Conservation (phyloP, 2,329 filamentous ascomycete genomes). For the Neoscytalidium dimidiatum region DNA sequence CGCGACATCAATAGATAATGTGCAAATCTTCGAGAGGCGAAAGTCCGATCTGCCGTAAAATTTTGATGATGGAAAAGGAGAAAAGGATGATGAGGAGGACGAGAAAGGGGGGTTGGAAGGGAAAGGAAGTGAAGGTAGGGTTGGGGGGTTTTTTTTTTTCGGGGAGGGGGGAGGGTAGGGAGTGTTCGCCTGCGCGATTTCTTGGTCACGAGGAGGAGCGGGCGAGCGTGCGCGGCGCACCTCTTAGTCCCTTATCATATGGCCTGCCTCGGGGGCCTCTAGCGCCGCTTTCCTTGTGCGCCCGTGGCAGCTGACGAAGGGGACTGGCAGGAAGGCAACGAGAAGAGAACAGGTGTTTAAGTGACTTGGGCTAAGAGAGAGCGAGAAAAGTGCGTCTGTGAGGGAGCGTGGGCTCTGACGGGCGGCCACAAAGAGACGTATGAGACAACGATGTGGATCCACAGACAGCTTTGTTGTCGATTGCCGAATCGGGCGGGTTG, state of each 20-base stretch:
- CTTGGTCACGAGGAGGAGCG: slow-evolving; percentile 10
- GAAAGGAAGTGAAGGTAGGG: not conserved
- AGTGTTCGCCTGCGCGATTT: slow-evolving; percentile 1
- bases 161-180: too few relatives aligned
- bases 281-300: not conserved
- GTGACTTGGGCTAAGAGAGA: not conserved
- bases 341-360: not conserved
- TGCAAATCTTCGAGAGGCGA: not conserved
- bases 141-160: not conserved
- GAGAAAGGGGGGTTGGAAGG: not conserved
- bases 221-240: not conserved
- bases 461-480: slow-evolving; percentile 8
- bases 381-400: not conserved
- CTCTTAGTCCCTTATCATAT: slow-evolving; percentile 2
- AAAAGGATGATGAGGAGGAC: not conserved
- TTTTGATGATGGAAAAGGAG: not conserved
- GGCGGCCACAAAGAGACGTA: not conserved
- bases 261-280: not conserved
- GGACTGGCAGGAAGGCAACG: not conserved
- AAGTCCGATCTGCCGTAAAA: not conserved
- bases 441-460: slow-evolving; percentile 1
- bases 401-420: not conserved
- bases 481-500: slow-evolving; percentile 11
- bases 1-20: too few relatives aligned
- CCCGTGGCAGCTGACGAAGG: not conserved